These are phyloP conservation scores for Plasmodium vivax DNA, from an alignment of 169 alveolate genomes.

Conservation along the genomic window DNA sequence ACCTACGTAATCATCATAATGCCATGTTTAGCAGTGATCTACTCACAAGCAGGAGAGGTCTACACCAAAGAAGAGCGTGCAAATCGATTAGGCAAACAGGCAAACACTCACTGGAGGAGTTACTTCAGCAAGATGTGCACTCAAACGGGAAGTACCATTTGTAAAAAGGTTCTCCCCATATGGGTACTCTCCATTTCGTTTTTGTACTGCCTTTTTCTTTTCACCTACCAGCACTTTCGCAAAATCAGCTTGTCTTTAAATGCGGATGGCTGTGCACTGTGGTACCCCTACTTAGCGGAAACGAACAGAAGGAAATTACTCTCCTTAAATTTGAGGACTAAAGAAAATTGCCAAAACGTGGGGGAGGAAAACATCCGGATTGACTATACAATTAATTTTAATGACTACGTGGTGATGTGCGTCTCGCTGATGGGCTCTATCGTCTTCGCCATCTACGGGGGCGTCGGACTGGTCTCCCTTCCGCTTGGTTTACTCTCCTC, in stretches of 20 bases:
- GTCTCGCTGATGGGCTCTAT: constrained; percentile 19
- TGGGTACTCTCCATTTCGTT: background rate
- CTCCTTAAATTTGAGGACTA: constrained; percentile 6
- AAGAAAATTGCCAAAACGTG: constrained; percentile 27
- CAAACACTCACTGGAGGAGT: background rate
- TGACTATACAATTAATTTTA: background rate
- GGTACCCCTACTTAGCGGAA: constrained; percentile 27
- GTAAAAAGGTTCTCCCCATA: background rate
- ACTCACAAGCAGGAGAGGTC: background rate
- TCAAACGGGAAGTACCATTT: background rate
- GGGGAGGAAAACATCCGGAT: background rate
- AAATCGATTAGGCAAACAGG: background rate
- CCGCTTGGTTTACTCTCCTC: constrained; percentile 20
- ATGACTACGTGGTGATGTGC: constrained; percentile 10
- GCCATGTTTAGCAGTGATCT: constrained; percentile 8
- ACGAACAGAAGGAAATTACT: constrained; percentile 5
- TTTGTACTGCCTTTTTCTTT: background rate
- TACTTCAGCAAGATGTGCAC: background rate
- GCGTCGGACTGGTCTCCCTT: constrained; percentile 32
- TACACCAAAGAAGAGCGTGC: background rate
- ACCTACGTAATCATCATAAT: constrained; percentile 2
- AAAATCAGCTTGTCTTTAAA: constrained; percentile 10
- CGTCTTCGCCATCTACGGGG: constrained; percentile 32
- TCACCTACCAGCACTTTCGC: constrained; percentile 19
- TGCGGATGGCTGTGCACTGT: constrained; percentile 38